Evolutionary conservation across 108 stramenopile genomes (phyloP), one percentile per base, ranked within the genome.

Genomic region (Cyclotella distinguenda): DNA sequence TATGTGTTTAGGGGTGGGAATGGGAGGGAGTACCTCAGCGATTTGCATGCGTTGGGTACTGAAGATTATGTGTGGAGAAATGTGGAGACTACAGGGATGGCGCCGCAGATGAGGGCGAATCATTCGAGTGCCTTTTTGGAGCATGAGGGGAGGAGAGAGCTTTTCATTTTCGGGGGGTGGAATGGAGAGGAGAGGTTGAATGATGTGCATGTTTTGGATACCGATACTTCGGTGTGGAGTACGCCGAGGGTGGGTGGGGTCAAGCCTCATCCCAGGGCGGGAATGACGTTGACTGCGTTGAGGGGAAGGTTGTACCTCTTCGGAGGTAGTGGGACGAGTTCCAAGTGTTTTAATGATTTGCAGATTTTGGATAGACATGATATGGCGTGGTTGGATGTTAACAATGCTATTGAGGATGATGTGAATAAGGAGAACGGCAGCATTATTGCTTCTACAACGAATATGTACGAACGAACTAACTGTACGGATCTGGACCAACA

Each of bases 121-220:
- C 96, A 97, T 77, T 87, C 89, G 53, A 85, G 83, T 26, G 88
- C 94, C 40, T 61, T 94, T 18, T 46, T 97, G 28, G 84, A 84
- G 32, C 77, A 84, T 36, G 84, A 82, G 2, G 77, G 79, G n/a
- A 59, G n/a, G 30, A 49, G 44, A 9, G 89, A 95, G 68, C 63
- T 96, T 25, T 94, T 94, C 72, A 66, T 97, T 11, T 97, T 97
- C 74, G 97, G 97, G 22, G 97, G 97, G 50, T 97, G 97, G 95
- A 91, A 94, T 57, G 93, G 93, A 16, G 66, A 52, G 11, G 85
- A 85, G 47, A 68, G 93, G 16, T 71, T 97, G 31, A 95, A 95
- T 70, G 97, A 97, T 66, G 79, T 97, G 35, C 88, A 96, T 64
- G 80, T 97, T 35, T 70, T 97, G 19, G 88, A 95, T 70, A 86